Base-by-base conservation (phyloP, 208 protist genomes). In the Vickermania ingenoplastis region DNA sequence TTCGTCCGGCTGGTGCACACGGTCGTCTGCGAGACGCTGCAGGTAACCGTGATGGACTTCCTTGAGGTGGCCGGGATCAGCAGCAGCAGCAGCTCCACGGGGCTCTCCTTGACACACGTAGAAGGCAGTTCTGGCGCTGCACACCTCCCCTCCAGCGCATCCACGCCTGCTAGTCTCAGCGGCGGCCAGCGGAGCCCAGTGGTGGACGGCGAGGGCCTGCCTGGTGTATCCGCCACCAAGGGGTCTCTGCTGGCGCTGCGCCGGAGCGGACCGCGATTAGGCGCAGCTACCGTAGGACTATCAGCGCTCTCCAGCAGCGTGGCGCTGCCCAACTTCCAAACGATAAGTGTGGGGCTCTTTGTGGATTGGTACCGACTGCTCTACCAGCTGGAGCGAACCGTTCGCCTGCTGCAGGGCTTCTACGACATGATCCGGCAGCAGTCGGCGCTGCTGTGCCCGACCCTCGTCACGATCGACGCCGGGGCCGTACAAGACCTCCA, bases 361-460 rank as follows among this genome's bases (percentile, higher is more conserved):
- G 23, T 11, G 29, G 26, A 61, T 25, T 66, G 68, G 65, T 71
- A 64, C 54, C 17, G 26, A 31, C 41, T 48, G 13, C n/a, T 68
- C 41, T 64, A 68, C 59, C 60, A 76, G 51, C 62, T 76, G 50
- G 63, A 77, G 49, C 52, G 62, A 49, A 72, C 66, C 0, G 55
- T 77, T 2, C 22, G 41, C 30, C 65, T 59, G 41, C 31, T 71
- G 28, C 13, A 56, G 22, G 3, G 2, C 0, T 70, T 58, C 36
- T 67, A 57, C 52, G 57, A 55, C 23, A 1, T n/a, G 3, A 24
- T 41, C 61, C 23, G 21, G 59, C 4, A 24, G 29, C 22, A 23
- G 13, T 22, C 27, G 11, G 27, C 54, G 3, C 4, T 17, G 31
- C 14, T 31, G 22, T 22, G 17, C n/a, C 53, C 23, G 23, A 27